These are phyloP conservation scores for Cyberlindnera xishuangbannaensis DNA, from an alignment of 805 yeast genomes.

Conservation along the genomic window DNA sequence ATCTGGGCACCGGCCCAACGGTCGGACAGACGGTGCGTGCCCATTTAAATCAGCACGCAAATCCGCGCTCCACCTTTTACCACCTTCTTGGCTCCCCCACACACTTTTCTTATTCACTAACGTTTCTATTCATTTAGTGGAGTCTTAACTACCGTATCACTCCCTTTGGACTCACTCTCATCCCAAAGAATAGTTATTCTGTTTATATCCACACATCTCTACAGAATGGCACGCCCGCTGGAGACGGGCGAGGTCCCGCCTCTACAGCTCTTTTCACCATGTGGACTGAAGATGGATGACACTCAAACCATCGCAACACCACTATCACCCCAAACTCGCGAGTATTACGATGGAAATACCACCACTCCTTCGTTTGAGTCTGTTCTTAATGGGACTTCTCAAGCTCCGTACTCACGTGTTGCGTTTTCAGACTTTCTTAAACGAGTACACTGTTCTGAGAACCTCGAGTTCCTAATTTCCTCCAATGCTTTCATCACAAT, in stretches of 20 bases:
- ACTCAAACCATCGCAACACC: too few species aligned
- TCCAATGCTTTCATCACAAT: constrained; percentile 16
- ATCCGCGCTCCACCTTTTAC: constrained; percentile 1
- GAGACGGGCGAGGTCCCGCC: too few species aligned
- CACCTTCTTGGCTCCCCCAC: not conserved
- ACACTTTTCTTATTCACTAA: too few species aligned
- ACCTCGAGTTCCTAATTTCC: constrained; percentile 22
- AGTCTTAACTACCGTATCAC: too few species aligned
- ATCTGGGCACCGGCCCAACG: constrained; percentile 7
- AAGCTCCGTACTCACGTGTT: constrained; percentile 24
- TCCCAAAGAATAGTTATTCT: too few species aligned
- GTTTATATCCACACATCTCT: too few species aligned
- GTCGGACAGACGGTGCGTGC: constrained; percentile 2
- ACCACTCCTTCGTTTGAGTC: constrained; percentile 21
- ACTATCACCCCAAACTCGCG: constrained; percentile 16
- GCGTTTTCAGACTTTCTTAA: constrained; percentile 22
- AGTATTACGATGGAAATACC: constrained; percentile 3
- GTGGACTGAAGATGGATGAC: too few species aligned
- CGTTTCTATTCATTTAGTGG: too few species aligned
- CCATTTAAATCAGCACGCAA: too few species aligned
- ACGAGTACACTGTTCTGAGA: constrained; percentile 23
- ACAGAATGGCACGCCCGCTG: too few species aligned
- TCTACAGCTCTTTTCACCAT: too few species aligned
- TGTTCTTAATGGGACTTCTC: constrained; percentile 19
- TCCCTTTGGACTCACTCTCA: too few species aligned